Conservation (phyloP, 768 basidiomycete genomes). For the Omphalotus guepiniiformis region DNA sequence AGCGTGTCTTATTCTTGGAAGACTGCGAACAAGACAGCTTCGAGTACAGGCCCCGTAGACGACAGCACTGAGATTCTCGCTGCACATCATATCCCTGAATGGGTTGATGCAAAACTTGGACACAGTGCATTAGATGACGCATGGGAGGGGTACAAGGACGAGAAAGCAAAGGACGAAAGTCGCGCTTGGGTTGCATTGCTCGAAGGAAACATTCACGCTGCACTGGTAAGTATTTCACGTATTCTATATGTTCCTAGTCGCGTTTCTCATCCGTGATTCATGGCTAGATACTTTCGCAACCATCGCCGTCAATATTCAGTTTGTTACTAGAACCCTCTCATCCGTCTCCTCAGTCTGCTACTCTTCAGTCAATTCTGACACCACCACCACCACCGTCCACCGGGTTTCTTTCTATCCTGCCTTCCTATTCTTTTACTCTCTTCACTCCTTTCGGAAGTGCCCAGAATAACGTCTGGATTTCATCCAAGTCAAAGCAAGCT, state of each 20-base stretch:
- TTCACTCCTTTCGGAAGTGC: conserved; percentile 11
- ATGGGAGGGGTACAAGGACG: conserved; percentile 66
- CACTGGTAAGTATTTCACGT: conserved; percentile 46
- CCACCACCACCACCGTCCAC: conserved; percentile 70
- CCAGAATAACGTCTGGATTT: conserved; percentile 46
- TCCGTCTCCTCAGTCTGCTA: conserved; percentile 26
- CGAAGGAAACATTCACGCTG: conserved; percentile 73
- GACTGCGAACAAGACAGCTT: conserved; percentile 20
- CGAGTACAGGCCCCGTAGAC: conserved; percentile 18
- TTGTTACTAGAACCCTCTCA: conserved; percentile 28
- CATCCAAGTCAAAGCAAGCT: conserved; percentile 27
- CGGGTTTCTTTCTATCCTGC: conserved; percentile 62
- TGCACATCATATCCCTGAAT: conserved; percentile 64
- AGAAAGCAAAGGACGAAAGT: conserved; percentile 63
- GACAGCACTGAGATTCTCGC: conserved; percentile 51
- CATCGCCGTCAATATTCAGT: conserved; percentile 37
- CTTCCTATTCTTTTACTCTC: conserved; percentile 18
- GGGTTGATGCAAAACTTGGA: conserved; percentile 57
- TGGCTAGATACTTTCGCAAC: conserved; percentile 45
- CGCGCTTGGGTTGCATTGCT: conserved; percentile 80
- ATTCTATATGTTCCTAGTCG: conserved; percentile 10
- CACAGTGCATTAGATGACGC: conserved; percentile 32
- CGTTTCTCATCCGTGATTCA: neutral
- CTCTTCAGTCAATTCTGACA: conserved; percentile 46
- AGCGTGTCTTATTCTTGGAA: conserved; percentile 12